phyloP scores from a whole-genome alignment of 2,329 filamentous ascomycete species.

The Cyclaneusma minus region DNA sequence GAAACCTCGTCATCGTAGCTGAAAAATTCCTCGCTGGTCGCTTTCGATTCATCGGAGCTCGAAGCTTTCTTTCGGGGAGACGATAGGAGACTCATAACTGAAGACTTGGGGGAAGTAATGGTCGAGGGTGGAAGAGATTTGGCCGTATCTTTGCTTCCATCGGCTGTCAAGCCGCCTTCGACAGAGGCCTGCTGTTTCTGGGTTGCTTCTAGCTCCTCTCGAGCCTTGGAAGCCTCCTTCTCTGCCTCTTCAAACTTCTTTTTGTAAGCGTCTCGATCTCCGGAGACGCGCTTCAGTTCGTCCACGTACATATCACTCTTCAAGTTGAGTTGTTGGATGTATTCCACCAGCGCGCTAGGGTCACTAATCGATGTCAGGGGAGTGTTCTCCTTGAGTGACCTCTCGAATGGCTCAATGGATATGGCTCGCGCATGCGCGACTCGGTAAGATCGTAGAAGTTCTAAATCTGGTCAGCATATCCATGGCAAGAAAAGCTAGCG shows the following conservation, averaged over 20 bases:
- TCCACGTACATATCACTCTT: slow-evolving; percentile 90
- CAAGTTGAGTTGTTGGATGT: slow-evolving; percentile 70
- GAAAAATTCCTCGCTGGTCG: slow-evolving; percentile 59
- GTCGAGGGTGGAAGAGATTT: slow-evolving; percentile 14
- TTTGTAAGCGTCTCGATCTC: slow-evolving; percentile 67
- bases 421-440: slow-evolving; percentile 77
- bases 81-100: slow-evolving; percentile 32
- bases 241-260: slow-evolving; percentile 59
- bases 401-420: slow-evolving; percentile 86
- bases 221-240: slow-evolving; percentile 42
- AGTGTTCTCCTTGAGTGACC: slow-evolving; percentile 79
- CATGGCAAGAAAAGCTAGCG: slow-evolving; percentile 1
- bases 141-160: slow-evolving; percentile 16
- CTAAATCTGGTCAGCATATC: slow-evolving; percentile 25
- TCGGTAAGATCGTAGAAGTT: slow-evolving; percentile 80
- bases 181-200: slow-evolving; percentile 25
- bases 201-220: slow-evolving; percentile 46
- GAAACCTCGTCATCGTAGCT: slow-evolving; percentile 83
- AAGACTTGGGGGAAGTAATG: slow-evolving; percentile 29
- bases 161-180: too few relatives aligned
- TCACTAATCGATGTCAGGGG: slow-evolving; percentile 81
- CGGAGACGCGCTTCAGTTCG: slow-evolving; percentile 74
- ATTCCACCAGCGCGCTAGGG: slow-evolving; percentile 72
- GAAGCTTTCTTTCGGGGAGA: slow-evolving; percentile 29
- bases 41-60: slow-evolving; percentile 20